Conservation (phyloP, 306 rosid species). For the Cicer pinnatifidum region DNA sequence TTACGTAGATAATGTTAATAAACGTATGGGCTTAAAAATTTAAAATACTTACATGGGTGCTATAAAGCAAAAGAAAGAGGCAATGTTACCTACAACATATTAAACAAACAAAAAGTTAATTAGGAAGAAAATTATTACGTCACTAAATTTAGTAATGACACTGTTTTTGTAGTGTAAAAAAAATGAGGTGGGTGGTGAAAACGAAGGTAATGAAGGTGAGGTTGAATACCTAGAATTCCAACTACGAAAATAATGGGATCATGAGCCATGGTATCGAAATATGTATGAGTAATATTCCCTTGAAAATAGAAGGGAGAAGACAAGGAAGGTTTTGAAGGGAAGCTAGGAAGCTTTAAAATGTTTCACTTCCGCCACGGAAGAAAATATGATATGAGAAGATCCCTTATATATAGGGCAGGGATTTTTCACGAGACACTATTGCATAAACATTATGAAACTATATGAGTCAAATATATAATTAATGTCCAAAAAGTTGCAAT, state of each 20-base stretch:
- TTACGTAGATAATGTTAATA: not conserved
- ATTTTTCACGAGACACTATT: not conserved
- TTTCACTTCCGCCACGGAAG: slow-evolving; percentile 50
- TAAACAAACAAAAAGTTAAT: slow-evolving; percentile 15
- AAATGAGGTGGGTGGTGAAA: not conserved
- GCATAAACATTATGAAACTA: not conserved
- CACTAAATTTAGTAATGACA: not conserved
- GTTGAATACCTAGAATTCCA: slow-evolving; percentile 67
- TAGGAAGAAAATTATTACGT: not conserved
- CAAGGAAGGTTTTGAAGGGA: slow-evolving; percentile 36
- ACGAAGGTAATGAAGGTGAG: not conserved
- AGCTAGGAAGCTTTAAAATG: slow-evolving; percentile 22
- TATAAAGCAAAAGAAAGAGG: slow-evolving; percentile 78
- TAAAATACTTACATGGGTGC: slow-evolving; percentile 80
- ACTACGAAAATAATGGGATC: slow-evolving; percentile 52
- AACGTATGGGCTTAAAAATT: not conserved
- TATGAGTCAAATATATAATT: not conserved
- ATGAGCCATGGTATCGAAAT: slow-evolving; percentile 50
- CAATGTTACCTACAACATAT: slow-evolving; percentile 64
- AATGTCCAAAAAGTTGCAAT: slow-evolving; percentile 39
- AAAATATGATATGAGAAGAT: not conserved
- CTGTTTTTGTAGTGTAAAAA: not conserved
- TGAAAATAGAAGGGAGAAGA: slow-evolving; percentile 28
- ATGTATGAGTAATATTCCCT: slow-evolving; percentile 36
- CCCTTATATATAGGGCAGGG: slow-evolving; percentile 57